Evolutionary conservation across 129 eudicot genomes (phyloP).

Genomic region (Solidago caesia): DNA sequence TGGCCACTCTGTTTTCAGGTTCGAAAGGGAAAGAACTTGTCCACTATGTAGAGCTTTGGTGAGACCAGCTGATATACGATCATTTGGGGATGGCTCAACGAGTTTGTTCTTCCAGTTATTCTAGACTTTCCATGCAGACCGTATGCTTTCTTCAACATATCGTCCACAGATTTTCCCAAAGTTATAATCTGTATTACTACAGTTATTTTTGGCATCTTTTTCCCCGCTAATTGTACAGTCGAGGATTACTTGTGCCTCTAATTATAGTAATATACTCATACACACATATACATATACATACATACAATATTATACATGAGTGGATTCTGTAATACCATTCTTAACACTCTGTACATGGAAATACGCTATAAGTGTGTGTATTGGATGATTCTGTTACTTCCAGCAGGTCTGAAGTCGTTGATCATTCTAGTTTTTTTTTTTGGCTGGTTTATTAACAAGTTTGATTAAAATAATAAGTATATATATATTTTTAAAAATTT

Average conservation of each 20-base stretch:
- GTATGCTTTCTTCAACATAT: conserved; percentile 24
- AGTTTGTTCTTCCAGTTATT: conserved; percentile 57
- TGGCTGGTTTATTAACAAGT: no score
- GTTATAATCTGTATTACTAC: conserved; percentile 12
- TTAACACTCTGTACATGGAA: conserved; percentile 1
- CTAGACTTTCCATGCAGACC: conserved; percentile 27
- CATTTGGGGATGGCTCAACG: conserved; percentile 72
- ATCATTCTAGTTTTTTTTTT: no score
- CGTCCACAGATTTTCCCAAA: neutral
- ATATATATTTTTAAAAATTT: no score
- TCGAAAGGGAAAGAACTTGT: conserved; percentile 76
- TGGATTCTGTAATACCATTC: conserved; percentile 10
- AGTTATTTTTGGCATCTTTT: conserved; percentile 24
- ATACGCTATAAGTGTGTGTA: conserved; percentile 4
- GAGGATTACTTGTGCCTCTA: conserved; percentile 21
- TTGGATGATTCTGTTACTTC: neutral
- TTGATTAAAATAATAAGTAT: no score
- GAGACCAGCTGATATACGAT: conserved; percentile 62
- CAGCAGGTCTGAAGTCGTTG: no score
- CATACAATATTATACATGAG: conserved; percentile 17
- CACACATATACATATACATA: conserved; percentile 17
- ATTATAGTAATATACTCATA: conserved; percentile 15
- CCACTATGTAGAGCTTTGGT: conserved; percentile 75
- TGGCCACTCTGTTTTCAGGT: conserved; percentile 40
- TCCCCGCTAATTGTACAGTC: conserved; percentile 33